phyloP scores from a whole-genome alignment of 2,329 filamentous ascomycete genomes.

The Dichotomopilus funicola region DNA sequence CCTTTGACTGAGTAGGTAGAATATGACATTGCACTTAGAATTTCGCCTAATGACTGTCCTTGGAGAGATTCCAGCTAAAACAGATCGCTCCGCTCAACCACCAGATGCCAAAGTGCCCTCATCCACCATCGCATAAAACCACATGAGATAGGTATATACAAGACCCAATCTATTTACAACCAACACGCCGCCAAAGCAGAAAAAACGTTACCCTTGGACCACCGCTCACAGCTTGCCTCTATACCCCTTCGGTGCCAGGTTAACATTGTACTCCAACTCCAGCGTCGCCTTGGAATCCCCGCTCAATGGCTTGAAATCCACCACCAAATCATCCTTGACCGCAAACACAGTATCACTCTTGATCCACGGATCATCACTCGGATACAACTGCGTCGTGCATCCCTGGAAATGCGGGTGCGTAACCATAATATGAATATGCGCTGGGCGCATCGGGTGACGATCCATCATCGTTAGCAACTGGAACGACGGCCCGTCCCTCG shows the following conservation, averaged over 20 bases:
- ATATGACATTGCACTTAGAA: too few relatives aligned
- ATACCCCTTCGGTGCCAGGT: slow-evolving; percentile 29
- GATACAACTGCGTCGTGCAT: slow-evolving; percentile 61
- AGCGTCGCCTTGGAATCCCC: slow-evolving; percentile 31
- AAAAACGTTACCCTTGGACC: neutral
- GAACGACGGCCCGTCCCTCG: slow-evolving; percentile 46
- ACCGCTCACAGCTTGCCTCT: slow-evolving; percentile 15
- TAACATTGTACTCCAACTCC: slow-evolving; percentile 35
- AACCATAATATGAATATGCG: slow-evolving; percentile 55
- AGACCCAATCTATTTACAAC: slow-evolving; percentile 11
- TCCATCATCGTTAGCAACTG: slow-evolving; percentile 48
- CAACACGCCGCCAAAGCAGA: neutral
- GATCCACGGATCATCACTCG: slow-evolving; percentile 57
- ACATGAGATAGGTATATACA: slow-evolving; percentile 13
- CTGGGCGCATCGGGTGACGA: slow-evolving; percentile 50
- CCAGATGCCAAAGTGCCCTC: neutral
- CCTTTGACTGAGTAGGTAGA: too few relatives aligned
- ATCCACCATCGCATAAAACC: neutral
- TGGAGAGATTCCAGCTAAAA: too few relatives aligned
- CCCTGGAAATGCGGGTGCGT: slow-evolving; percentile 28
- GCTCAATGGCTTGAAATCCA: slow-evolving; percentile 25
- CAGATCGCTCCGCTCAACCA: neutral
- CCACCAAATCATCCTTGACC: slow-evolving; percentile 43
- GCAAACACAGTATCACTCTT: slow-evolving; percentile 47
- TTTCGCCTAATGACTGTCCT: too few relatives aligned